Base-by-base conservation (phyloP, 805 yeast species). In the Hanseniaspora osmophila region DNA sequence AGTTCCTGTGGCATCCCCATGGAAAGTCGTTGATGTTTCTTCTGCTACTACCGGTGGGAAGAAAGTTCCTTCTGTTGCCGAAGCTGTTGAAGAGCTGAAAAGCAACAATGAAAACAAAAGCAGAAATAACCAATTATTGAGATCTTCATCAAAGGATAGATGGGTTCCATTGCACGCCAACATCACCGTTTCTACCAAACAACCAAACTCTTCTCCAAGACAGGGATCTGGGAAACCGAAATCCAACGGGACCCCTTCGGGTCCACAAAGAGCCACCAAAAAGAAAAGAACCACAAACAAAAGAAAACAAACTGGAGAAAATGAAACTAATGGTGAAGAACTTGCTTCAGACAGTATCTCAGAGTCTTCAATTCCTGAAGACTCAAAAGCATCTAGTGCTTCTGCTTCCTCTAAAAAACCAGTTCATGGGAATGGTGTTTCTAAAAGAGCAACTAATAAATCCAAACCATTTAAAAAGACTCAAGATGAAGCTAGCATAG, bases 111-210 rank as follows among this genome's bases (percentile, higher is more conserved):
- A 40, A 27, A 29, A 40, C 40, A 40, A 46, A 46, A 15, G 37
- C 30, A 50, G 47, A 46, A 18, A 44, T 42, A 51, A 54, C 30
- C 48, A 44, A 44, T 9, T 32, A 32, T 32, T 32, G 35, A 32
- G 15, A 32, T 46, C 48, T 41, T 62, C 62, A 13, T 77, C 78
- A 46, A 77, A 74, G 54, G 81, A 75, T 54, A 82, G 80, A 58
- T 79, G 85, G 84, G 73, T 78, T 37, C 85, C 85, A n/a, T 75
- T 73, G 58, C 71, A 75, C 52, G 83, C 77, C 27, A 63, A 74
- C 38, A 74, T 73, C 42, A 71, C 70, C 27, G 65, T 73, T 37
- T 65, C 61, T 11, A 16, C 39, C 6, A 37, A 15, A 16, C 10
- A 5, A 37, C 13, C 18, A 15, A n/a, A 18, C 11, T 12, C 18